Evolutionary conservation across 2,329 filamentous ascomycete genomes (phyloP), one percentile per base, ranked within the genome.

Genomic region (Cadophora malorum): DNA sequence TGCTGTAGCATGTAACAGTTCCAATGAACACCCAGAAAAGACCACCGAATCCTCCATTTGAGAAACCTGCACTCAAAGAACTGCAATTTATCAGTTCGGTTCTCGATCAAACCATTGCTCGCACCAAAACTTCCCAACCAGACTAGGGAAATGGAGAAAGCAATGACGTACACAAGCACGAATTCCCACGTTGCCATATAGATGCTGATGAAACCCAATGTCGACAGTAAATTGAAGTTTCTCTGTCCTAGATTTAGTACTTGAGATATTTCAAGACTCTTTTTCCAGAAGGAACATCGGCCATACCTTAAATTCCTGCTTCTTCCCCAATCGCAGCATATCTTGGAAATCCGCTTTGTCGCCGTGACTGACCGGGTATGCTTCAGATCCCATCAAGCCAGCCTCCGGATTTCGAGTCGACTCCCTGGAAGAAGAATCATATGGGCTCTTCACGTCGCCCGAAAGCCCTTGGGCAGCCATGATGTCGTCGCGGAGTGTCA

Each of bases 141-240:
- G 10, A 35, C 25, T 52, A 50, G 23, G 41, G 49, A 16, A 16
- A 14, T 4, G 21, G 35, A 21, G 23, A 59, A 6, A 25, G 4
- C 10, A 23, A 60, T 25, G n/a, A 73, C 72, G 68, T 74, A 78
- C 63, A 80, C 75, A 12, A 82, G 73, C 0, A 80, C 76, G 67
- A 79, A 79, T 71, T 82, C 81, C 81, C 81, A 83, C 4, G 81
- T 82, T 41, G 79, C 78, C 75, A 81, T 81, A 58, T 81, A 76
- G 52, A 81, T 80, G 21, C 78, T 79, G 1, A 80, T 79, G 68
- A 83, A 83, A 1, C 80, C 80, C 23, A 83, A 73, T 5, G 80
- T 80, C n/a, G 78, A 79, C 0, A 80, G 74, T 62, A 83, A 80
- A 35, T 78, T 76, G 70, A 82, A 83, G 69, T 79, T 81, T 61